phyloP scores from a whole-genome alignment of 179 eudicot genomes.

The Actinidia arguta region DNA sequence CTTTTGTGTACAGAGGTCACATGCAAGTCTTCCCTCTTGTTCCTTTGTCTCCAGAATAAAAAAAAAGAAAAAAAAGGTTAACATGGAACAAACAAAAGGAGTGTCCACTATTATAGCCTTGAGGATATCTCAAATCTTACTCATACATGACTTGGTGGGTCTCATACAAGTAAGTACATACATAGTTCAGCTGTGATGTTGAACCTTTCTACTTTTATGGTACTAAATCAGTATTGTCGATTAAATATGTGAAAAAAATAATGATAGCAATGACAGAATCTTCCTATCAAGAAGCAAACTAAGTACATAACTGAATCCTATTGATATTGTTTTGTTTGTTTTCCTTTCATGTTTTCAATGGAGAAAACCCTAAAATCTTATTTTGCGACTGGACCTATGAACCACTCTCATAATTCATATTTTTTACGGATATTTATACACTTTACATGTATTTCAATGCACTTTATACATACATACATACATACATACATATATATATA shows the following conservation, averaged over 20 bases:
- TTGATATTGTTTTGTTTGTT: too few relatives aligned
- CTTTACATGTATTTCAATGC: too few relatives aligned
- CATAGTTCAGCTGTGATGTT: not conserved
- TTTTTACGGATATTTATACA: too few relatives aligned
- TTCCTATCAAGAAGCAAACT: too few relatives aligned
- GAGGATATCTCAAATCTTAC: not conserved
- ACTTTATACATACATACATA: too few relatives aligned
- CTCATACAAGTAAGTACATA: not conserved
- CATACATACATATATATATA: too few relatives aligned
- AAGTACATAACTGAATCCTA: too few relatives aligned
- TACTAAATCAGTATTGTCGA: not conserved
- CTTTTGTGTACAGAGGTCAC: slow-evolving; percentile 5
- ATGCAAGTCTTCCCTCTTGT: slow-evolving; percentile 8
- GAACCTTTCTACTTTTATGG: not conserved
- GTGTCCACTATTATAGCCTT: not conserved
- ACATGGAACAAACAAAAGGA: not conserved
- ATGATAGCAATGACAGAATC: not conserved
- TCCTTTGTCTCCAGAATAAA: not conserved
- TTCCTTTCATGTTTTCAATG: too few relatives aligned
- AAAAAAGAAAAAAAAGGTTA: not conserved
- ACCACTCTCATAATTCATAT: too few relatives aligned
- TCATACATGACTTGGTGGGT: not conserved
- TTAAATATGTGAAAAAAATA: not conserved
- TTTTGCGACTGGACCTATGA: too few relatives aligned
- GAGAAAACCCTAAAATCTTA: too few relatives aligned